phyloP scores from a whole-genome alignment of 2,329 filamentous ascomycete species.

The Aspergillus sp. region DNA sequence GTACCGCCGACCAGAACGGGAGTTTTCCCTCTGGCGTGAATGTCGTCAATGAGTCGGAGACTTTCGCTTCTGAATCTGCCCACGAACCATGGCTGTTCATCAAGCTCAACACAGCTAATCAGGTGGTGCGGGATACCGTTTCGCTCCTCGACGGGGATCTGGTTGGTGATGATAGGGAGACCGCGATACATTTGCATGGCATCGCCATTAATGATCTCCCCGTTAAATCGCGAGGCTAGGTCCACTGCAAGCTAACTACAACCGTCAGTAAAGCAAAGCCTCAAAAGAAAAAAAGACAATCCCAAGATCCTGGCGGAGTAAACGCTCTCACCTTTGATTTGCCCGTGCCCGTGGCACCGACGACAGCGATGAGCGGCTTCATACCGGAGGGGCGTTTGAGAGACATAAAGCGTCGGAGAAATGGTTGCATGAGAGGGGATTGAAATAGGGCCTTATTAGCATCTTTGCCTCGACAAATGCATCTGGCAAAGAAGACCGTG shows the following conservation, averaged over 20 bases:
- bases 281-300: not conserved
- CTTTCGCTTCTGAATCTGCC: constrained; percentile 74
- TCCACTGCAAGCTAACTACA: constrained; percentile 77
- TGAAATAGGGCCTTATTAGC: constrained; percentile 3
- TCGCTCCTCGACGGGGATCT: constrained; percentile 74
- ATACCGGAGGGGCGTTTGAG: constrained; percentile 28
- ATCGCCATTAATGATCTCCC: constrained; percentile 95
- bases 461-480: constrained; percentile 13
- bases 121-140: constrained; percentile 84
- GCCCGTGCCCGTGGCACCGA: constrained; percentile 90
- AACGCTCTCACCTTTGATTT: constrained; percentile 73
- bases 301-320: not conserved
- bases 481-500: not conserved
- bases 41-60: constrained; percentile 69
- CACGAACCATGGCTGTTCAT: constrained; percentile 81
- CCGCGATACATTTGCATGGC: constrained; percentile 97
- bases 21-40: constrained; percentile 73
- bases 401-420: constrained; percentile 25
- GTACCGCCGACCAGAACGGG: constrained; percentile 93
- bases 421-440: constrained; percentile 29
- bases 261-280: constrained; percentile 25
- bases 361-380: constrained; percentile 72
- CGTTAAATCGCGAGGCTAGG: constrained; percentile 77
- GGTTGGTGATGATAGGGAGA: constrained; percentile 92
- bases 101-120: constrained; percentile 72